Conservation (phyloP, 179 eudicot species). For the Sideroxylon spinosum region DNA sequence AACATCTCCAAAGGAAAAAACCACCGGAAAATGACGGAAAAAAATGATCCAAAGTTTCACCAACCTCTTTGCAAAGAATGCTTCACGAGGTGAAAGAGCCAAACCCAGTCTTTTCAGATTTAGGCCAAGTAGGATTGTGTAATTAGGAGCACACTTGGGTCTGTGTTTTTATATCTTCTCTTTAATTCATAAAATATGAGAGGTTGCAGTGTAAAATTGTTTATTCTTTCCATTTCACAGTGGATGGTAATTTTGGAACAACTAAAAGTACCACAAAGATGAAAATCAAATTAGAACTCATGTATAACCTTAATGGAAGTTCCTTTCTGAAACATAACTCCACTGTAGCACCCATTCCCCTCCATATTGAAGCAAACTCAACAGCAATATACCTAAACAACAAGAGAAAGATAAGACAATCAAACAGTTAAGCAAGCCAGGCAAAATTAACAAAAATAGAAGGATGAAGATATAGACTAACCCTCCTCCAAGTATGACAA, state of each 20-base stretch:
- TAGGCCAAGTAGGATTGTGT: too few relatives aligned
- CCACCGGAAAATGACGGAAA: too few relatives aligned
- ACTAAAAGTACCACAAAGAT: conserved; percentile 3
- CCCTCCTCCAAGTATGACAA: conserved; percentile 95
- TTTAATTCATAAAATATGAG: not conserved
- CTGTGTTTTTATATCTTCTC: not conserved
- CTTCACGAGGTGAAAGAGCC: too few relatives aligned
- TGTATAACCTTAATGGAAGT: conserved; percentile 78
- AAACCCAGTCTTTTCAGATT: too few relatives aligned
- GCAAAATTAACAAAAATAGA: conserved; percentile 4
- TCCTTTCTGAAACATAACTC: conserved; percentile 87
- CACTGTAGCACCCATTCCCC: conserved; percentile 91
- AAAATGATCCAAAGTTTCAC: too few relatives aligned
- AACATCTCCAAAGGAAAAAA: too few relatives aligned
- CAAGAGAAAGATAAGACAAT: conserved; percentile 13
- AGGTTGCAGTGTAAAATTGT: not conserved
- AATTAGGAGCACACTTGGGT: too few relatives aligned
- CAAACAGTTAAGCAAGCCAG: conserved; percentile 3
- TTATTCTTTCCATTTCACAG: not conserved
- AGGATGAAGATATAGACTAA: conserved; percentile 28
- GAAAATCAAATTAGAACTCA: not conserved
- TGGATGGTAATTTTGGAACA: not conserved
- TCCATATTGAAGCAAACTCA: conserved; percentile 99
- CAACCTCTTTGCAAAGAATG: too few relatives aligned
- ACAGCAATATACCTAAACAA: conserved; percentile 84